phyloP scores from a whole-genome alignment of 163 green algal species.

The Scenedesmus sp. region DNA sequence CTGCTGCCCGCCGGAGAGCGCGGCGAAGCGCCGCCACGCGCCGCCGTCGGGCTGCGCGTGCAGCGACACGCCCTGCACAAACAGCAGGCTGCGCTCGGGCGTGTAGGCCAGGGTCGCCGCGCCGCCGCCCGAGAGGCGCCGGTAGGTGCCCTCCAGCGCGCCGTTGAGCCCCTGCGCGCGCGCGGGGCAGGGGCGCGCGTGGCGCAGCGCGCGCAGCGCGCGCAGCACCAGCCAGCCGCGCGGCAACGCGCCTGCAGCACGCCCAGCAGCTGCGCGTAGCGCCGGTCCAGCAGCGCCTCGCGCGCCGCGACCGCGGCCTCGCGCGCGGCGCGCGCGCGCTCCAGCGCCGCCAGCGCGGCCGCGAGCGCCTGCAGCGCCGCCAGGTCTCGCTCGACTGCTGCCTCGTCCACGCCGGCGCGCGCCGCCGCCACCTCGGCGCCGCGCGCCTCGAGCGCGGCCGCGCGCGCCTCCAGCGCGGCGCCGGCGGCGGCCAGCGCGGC shows the following conservation, averaged over 20 bases:
- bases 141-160: constrained; percentile 58
- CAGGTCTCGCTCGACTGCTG: constrained; percentile 50
- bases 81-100: constrained; percentile 63
- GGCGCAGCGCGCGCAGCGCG: too few relatives aligned
- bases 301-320: constrained; percentile 42
- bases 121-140: constrained; percentile 56
- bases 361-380: constrained; percentile 17
- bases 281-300: constrained; percentile 63
- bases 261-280: constrained; percentile 47
- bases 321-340: constrained; percentile 20
- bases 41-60: constrained; percentile 60
- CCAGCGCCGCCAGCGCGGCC: neutral
- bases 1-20: constrained; percentile 85
- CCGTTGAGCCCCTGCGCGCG: constrained; percentile 52
- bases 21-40: constrained; percentile 71
- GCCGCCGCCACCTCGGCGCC: constrained; percentile 27
- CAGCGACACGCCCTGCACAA: constrained; percentile 69
- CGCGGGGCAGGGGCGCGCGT: too few relatives aligned
- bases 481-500: too few relatives aligned
- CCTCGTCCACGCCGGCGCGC: constrained; percentile 23
- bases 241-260: too few relatives aligned
- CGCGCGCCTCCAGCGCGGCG: neutral
- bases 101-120: constrained; percentile 56
- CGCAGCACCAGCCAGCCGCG: too few relatives aligned
- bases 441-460: constrained; percentile 8